phyloP scores from a whole-genome alignment of 305 asterid genomes.

The Rubia balearica region DNA sequence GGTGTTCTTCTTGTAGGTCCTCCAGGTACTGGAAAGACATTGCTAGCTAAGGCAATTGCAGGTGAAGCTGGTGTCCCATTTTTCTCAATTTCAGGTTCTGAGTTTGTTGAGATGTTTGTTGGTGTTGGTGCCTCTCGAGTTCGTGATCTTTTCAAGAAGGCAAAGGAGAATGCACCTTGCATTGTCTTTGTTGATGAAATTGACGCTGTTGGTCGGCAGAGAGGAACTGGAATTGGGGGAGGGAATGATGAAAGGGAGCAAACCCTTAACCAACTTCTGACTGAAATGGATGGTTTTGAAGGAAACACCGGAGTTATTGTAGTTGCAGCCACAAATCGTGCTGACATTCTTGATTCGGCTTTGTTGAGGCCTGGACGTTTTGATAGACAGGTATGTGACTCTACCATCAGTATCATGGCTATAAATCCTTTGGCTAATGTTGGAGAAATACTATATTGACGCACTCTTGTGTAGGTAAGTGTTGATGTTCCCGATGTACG shows the following conservation, averaged over 20 bases:
- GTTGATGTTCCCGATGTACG: constrained; percentile 91
- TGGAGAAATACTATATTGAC: constrained; percentile 10
- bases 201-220: constrained; percentile 92
- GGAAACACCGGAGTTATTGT: constrained; percentile 74
- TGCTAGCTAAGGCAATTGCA: constrained; percentile 89
- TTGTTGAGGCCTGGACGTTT: constrained; percentile 44
- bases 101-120: constrained; percentile 96
- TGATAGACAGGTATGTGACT: constrained; percentile 38
- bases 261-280: constrained; percentile 82
- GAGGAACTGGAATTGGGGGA: constrained; percentile 96
- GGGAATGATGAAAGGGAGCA: constrained; percentile 96
- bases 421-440: not conserved
- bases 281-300: constrained; percentile 95
- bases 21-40: constrained; percentile 91
- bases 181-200: constrained; percentile 93
- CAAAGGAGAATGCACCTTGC: constrained; percentile 96
- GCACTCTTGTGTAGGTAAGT: constrained; percentile 43
- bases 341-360: constrained; percentile 46
- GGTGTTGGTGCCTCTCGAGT: constrained; percentile 95
- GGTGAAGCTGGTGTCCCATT: constrained; percentile 97
- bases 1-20: constrained; percentile 96
- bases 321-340: constrained; percentile 44
- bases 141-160: constrained; percentile 93
- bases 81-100: constrained; percentile 91
- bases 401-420: not conserved